Evolutionary conservation across 768 basidiomycete species (phyloP).

Genomic region (Suillus ampliporus): DNA sequence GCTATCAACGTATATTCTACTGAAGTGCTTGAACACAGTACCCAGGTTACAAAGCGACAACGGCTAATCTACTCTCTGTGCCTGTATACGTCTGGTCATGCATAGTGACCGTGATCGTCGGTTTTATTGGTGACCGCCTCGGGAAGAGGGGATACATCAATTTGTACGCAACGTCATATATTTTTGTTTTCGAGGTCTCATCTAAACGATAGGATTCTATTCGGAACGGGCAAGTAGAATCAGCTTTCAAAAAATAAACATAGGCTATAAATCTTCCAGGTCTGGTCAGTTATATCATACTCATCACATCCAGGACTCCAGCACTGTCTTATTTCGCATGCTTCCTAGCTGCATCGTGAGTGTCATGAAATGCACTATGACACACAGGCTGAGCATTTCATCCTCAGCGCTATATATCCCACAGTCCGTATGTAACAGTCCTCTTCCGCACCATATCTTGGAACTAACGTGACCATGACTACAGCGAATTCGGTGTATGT

Average conservation of each 20-base stretch:
- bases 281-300: conserved; percentile 67
- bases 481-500: conserved; percentile 58
- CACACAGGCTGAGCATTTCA: not conserved
- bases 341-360: conserved; percentile 73
- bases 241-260: not conserved
- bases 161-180: conserved; percentile 46
- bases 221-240: conserved; percentile 35
- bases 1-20: not conserved
- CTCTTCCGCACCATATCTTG: not conserved
- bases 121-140: conserved; percentile 64
- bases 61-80: conserved; percentile 76
- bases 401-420: conserved; percentile 50
- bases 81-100: conserved; percentile 81
- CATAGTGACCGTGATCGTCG: conserved; percentile 64
- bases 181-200: not conserved
- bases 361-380: conserved; percentile 16
- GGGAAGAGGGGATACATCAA: conserved; percentile 65
- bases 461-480: not conserved
- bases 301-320: conserved; percentile 63
- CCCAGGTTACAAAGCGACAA: conserved; percentile 63
- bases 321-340: conserved; percentile 75
- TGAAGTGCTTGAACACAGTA: not conserved
- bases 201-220: conserved; percentile 19
- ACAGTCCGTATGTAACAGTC: conserved; percentile 44
- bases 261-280: conserved; percentile 31